Evolutionary conservation across 441 rosid genomes (phyloP), one percentile per base, ranked within the genome.

Genomic region (Isatis lusitanica): DNA sequence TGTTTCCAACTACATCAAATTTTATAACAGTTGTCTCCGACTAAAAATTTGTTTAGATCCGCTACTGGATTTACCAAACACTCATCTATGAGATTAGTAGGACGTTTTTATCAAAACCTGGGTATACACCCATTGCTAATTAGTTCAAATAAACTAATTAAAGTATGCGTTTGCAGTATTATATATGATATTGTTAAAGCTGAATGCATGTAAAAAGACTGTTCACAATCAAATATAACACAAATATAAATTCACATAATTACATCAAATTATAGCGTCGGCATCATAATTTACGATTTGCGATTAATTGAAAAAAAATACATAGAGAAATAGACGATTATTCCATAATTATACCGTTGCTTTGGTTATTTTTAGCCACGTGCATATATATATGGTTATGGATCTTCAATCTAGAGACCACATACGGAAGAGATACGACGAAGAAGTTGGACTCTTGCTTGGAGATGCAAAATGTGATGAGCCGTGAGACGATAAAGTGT

Each of bases 401-500:
- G 74, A 71, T 36, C 63, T 65, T 57, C 42, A 57, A 57, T 70
- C 72, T 77, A 78, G 26, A 84, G 73, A 78, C 81, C 61, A 80
- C 76, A 78, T 28, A 80, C 42, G 71, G 76, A 43, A 60, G 70
- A 71, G 50, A 82, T 66, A 71, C 50, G 61, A 71, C 67, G 81
- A 65, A 84, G 87, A 72, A 84, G 72, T 68, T 71, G 76, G 73
- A 82, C 61, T 82, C 70, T 80, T 63, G 76, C 80, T 74, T 84
- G 78, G 28, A 84, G 81, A 10, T 56, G 56, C 55, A 71, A 71
- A 58, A 84, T 82, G 71, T 80, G 78, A 47, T 72, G 77, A n/a
- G 78, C 85, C 66, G 84, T 78, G 39, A 70, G 82, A n/a, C 53
- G 80, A 42, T 67, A 80, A 75, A 84, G 75, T 9, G 68, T 68